Evolutionary conservation across 495 filamentous ascomycete species (phyloP).

Genomic region (Xylaria bambusicola): DNA sequence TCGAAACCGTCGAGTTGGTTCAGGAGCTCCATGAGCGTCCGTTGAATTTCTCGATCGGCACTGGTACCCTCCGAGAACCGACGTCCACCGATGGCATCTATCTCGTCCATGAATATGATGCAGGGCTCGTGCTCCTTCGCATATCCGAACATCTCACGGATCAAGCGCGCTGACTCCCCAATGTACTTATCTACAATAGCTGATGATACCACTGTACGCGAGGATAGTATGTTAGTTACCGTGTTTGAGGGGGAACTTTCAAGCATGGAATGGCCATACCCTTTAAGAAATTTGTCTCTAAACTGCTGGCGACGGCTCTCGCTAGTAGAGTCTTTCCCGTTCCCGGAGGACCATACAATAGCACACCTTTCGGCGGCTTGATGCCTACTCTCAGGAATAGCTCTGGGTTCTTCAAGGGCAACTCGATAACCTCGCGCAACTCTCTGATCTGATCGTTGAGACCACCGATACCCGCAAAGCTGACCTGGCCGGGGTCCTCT

Average conservation of each 20-base stretch:
- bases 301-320: slow-evolving; percentile 90
- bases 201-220: slow-evolving; percentile 84
- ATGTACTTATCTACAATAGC: slow-evolving; percentile 99
- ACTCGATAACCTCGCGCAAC: slow-evolving; percentile 94
- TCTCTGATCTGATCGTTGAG: slow-evolving; percentile 99
- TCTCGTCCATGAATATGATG: slow-evolving; percentile 99
- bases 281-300: slow-evolving; percentile 99
- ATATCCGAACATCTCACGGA: slow-evolving; percentile 99
- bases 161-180: slow-evolving; percentile 94
- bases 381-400: slow-evolving; percentile 96
- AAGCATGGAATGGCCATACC: slow-evolving; percentile 52
- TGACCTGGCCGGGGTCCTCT: slow-evolving; percentile 96
- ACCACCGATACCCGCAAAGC: slow-evolving; percentile 98
- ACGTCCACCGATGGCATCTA: slow-evolving; percentile 97
- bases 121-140: slow-evolving; percentile 99
- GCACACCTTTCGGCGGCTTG: slow-evolving; percentile 97
- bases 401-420: slow-evolving; percentile 98
- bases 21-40: slow-evolving; percentile 97
- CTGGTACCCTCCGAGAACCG: slow-evolving; percentile 98
- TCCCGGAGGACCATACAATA: slow-evolving; percentile 96
- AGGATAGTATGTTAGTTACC: slow-evolving; percentile 18
- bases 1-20: slow-evolving; percentile 99
- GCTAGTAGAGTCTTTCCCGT: slow-evolving; percentile 97
- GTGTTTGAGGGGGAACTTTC: not conserved
- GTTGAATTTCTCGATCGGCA: slow-evolving; percentile 97